A percentile compares a stretch with the other conserved stretches of the same genome.
These are phyloP conservation scores for Ocimum tenuiflorum DNA, from an alignment of 257 asterid species.

Conservation along the genomic window DNA sequence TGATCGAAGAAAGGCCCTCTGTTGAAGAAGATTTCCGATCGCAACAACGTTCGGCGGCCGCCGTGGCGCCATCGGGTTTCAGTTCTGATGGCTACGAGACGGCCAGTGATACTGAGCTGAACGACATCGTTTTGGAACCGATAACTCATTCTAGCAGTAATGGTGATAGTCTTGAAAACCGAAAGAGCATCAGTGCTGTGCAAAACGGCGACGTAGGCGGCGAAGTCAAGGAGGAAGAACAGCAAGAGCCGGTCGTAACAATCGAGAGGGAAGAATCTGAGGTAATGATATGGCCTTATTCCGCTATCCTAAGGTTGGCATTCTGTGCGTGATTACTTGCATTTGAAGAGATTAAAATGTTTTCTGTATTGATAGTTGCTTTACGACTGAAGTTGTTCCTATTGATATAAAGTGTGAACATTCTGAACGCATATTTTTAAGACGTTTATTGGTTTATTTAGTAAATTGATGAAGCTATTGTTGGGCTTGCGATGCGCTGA, in stretches of 20 bases:
- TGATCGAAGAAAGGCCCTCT: slow-evolving; percentile 40
- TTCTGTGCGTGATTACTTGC: not conserved
- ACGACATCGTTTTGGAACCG: slow-evolving; percentile 30
- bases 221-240: slow-evolving; percentile 24
- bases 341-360: not conserved
- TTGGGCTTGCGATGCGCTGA: slow-evolving; percentile 1
- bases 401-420: not conserved
- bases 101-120: slow-evolving; percentile 86
- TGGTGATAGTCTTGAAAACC: not conserved
- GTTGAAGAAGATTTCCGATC: slow-evolving; percentile 23
- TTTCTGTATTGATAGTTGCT: not conserved
- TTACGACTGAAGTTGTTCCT: not conserved
- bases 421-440: too few species aligned
- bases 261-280: slow-evolving; percentile 26
- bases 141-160: slow-evolving; percentile 15
- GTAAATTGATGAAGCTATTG: not conserved
- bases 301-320: not conserved
- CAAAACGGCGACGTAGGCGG: slow-evolving; percentile 20
- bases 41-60: slow-evolving; percentile 21
- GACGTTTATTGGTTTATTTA: too few species aligned
- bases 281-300: slow-evolving; percentile 22
- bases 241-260: slow-evolving; percentile 16
- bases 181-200: not conserved
- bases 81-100: slow-evolving; percentile 81
- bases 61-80: slow-evolving; percentile 34